These are phyloP conservation scores for Trichoderma lentiforme DNA, from an alignment of 2,329 filamentous ascomycete genomes.

Conservation along the genomic window DNA sequence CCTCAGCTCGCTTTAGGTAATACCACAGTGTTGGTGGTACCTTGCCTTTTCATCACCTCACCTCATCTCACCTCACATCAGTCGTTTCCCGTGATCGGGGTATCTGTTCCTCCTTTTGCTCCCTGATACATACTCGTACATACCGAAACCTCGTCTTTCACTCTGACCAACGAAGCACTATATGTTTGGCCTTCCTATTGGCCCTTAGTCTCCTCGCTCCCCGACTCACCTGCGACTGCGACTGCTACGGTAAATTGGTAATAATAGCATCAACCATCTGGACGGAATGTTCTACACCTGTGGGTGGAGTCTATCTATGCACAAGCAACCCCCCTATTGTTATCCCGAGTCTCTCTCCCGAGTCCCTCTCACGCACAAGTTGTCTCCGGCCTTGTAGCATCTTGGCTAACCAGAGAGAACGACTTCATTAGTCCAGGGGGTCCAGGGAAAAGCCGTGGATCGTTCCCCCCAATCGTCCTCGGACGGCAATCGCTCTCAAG, in stretches of 20 bases:
- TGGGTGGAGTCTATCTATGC: background rate
- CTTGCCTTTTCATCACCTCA: background rate
- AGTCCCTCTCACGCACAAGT: too few species aligned
- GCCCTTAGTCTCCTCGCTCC: background rate
- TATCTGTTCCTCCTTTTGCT: background rate
- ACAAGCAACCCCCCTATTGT: background rate
- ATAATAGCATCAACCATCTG: background rate
- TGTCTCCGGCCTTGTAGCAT: background rate
- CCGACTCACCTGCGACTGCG: background rate
- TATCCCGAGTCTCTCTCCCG: background rate
- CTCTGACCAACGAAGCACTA: background rate
- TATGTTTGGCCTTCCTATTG: background rate
- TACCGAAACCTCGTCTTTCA: background rate
- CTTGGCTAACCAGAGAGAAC: background rate
- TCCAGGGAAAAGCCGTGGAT: slow-evolving; percentile 5
- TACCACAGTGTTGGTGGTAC: background rate
- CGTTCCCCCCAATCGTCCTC: slow-evolving; percentile 9
- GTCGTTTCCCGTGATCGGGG: background rate
- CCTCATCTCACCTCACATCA: background rate
- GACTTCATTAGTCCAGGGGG: background rate
- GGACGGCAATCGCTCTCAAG: slow-evolving; percentile 36
- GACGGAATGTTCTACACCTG: slow-evolving; percentile 11
- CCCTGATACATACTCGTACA: background rate
- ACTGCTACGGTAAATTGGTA: background rate
- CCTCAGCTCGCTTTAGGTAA: background rate